A percentile compares a stretch with the other conserved stretches of the same genome.
phyloP scores from a whole-genome alignment of 768 basidiomycete species.

The Trametopsis cervina region DNA sequence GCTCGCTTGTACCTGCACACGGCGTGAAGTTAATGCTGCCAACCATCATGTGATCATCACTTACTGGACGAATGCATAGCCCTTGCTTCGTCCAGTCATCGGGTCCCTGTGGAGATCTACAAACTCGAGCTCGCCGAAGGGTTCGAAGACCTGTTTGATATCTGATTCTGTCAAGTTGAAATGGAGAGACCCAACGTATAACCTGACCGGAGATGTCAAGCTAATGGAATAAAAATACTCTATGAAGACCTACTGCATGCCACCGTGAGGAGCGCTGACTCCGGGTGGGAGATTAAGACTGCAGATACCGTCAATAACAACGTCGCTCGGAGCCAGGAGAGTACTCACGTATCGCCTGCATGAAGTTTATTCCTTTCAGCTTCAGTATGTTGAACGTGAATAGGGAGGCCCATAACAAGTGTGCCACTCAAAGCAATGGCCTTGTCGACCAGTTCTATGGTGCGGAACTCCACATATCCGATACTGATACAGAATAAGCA shows the following conservation, averaged over 20 bases:
- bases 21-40: not conserved
- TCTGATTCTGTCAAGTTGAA: slow-evolving; percentile 97
- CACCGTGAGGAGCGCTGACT: slow-evolving; percentile 66
- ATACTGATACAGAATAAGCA: slow-evolving; percentile 47
- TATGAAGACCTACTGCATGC: slow-evolving; percentile 67
- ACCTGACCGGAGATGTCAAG: slow-evolving; percentile 35
- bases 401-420: slow-evolving; percentile 96
- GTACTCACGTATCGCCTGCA: slow-evolving; percentile 76
- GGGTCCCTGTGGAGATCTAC: slow-evolving; percentile 97
- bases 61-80: slow-evolving; percentile 96
- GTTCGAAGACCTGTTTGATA: slow-evolving; percentile 98
- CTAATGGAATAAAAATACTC: slow-evolving; percentile 17
- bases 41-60: slow-evolving; percentile 3
- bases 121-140: slow-evolving; percentile 96
- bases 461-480: slow-evolving; percentile 94
- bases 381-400: slow-evolving; percentile 95
- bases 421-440: slow-evolving; percentile 89
- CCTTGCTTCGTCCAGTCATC: slow-evolving; percentile 92
- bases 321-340: not conserved
- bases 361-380: slow-evolving; percentile 89
- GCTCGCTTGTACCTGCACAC: slow-evolving; percentile 70
- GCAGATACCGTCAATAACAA: slow-evolving; percentile 9
- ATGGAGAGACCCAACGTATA: slow-evolving; percentile 95
- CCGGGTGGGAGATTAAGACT: slow-evolving; percentile 82
- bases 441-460: slow-evolving; percentile 86